Conservation (phyloP, 177 flowering plant species). For the Vitis hybrid region DNA sequence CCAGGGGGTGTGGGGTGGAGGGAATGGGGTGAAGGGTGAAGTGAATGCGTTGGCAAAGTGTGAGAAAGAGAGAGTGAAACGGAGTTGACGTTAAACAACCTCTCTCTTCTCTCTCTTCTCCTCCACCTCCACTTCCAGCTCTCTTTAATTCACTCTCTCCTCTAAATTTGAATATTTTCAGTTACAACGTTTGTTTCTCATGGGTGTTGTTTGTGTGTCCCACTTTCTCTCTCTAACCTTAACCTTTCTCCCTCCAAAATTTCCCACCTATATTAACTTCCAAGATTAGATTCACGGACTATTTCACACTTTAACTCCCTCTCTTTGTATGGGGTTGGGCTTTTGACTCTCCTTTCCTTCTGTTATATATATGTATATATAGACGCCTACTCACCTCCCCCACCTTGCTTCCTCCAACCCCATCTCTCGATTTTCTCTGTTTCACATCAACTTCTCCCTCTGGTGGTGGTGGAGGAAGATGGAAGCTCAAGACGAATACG, state of each 20-base stretch:
- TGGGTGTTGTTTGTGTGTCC: slow-evolving; percentile 9
- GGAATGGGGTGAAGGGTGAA: no score
- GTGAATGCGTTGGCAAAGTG: slow-evolving; percentile 27
- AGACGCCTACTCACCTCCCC: slow-evolving; percentile 1
- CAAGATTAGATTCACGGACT: slow-evolving; percentile 8
- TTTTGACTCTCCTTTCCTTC: slow-evolving; percentile 19
- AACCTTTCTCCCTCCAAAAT: slow-evolving; percentile 3
- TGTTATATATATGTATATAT: slow-evolving; percentile 3
- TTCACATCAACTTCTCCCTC: slow-evolving; percentile 5
- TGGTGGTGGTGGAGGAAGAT: slow-evolving; percentile 6
- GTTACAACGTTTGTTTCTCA: slow-evolving; percentile 20
- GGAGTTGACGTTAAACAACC: slow-evolving; percentile 36
- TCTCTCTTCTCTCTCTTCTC: not conserved
- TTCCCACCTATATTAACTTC: slow-evolving; percentile 1
- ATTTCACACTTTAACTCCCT: slow-evolving; percentile 7
- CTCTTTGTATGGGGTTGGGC: slow-evolving; percentile 19
- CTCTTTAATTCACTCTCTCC: not conserved
- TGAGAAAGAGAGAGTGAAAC: slow-evolving; percentile 57
- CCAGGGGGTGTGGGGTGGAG: no score
- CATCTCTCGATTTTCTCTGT: slow-evolving; percentile 1
- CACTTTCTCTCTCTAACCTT: slow-evolving; percentile 5
- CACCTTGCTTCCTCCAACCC: slow-evolving; percentile 13
- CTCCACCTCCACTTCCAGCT: slow-evolving; percentile 3
- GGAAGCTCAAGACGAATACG: slow-evolving; percentile 27
- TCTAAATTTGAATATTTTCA: slow-evolving; percentile 31